Base-by-base conservation (phyloP, 169 alveolate genomes). In the Theileria luwenshuni region DNA sequence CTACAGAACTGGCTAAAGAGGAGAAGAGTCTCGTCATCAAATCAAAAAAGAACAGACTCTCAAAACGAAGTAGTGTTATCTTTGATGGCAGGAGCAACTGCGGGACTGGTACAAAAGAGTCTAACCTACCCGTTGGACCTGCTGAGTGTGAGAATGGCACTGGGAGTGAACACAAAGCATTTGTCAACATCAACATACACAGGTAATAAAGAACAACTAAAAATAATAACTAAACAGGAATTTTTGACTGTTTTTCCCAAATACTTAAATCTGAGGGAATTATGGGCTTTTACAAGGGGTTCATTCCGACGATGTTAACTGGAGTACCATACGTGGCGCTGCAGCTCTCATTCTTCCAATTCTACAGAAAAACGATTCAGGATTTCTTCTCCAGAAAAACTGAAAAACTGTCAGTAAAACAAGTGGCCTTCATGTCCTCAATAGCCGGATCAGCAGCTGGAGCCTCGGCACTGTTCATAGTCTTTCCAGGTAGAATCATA, bases 311-410 rank as follows among this genome's bases (percentile, higher is more conserved):
- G 7, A 63, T 91, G 52, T 56, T 85, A 69, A 87, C 96, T 13
- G 96, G 96, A 3, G 92, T 83, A 49, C 94, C 96, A 0, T 93
- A 93, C 67, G 95, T 93, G 54, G 90, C 94, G 56, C 79, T 91
- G 64, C 96, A 91, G 69, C 84, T 91, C 95, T 41, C 93, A 30
- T 80, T 91, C 43, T 93, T 86, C 71, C 95, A 92, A 33, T 59
- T 86, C 25, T 86, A 89, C 72, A 86, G 89, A 83, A 74, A 33
- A 49, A 56, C 25, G n/a, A 65, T 81, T 30, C 25, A 27, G 45
- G 52, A 59, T 0, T 28, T 47, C 58, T 38, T 17, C 23, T 51
- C 51, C 13, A 23, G 45, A 13, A 74, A 73, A 1, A 64, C 33
- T 23, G 79, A 73, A 10, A 41, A 38, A 23, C 85, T 74, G 32